phyloP scores from a whole-genome alignment of 176 grass and related monocot species.

The Oryza longistaminata region DNA sequence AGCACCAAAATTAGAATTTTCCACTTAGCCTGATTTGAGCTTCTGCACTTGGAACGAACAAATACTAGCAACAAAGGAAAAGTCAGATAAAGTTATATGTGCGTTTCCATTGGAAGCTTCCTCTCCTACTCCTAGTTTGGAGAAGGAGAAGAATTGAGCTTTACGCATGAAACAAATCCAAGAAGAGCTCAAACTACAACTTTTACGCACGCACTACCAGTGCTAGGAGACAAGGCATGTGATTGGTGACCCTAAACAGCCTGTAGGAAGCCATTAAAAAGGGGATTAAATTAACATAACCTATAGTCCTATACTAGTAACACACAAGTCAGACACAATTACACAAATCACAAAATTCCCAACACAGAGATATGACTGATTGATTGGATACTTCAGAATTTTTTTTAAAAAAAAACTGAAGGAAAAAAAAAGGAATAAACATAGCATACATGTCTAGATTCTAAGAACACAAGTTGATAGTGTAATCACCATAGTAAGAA shows the following conservation, averaged over 20 bases:
- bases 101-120: neutral
- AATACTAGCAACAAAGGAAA: neutral
- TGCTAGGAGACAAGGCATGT: neutral
- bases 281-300: neutral
- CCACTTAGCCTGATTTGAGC: conserved; percentile 3
- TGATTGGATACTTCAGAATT: neutral
- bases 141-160: neutral
- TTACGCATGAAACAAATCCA: conserved; percentile 8
- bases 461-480: neutral
- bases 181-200: neutral
- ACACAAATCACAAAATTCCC: neutral
- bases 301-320: neutral
- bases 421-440: neutral
- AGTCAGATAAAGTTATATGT: conserved; percentile 6
- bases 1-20: neutral
- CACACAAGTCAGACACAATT: neutral
- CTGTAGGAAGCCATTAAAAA: neutral
- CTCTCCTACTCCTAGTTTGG: neutral
- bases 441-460: neutral
- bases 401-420: neutral
- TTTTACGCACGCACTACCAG: neutral
- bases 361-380: neutral
- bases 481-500: neutral
- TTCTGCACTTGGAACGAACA: neutral
- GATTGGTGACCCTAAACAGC: neutral